Evolutionary conservation across 2,329 filamentous ascomycete species (phyloP), one percentile per base, ranked within the genome.

Genomic region (Nemania serpens): DNA sequence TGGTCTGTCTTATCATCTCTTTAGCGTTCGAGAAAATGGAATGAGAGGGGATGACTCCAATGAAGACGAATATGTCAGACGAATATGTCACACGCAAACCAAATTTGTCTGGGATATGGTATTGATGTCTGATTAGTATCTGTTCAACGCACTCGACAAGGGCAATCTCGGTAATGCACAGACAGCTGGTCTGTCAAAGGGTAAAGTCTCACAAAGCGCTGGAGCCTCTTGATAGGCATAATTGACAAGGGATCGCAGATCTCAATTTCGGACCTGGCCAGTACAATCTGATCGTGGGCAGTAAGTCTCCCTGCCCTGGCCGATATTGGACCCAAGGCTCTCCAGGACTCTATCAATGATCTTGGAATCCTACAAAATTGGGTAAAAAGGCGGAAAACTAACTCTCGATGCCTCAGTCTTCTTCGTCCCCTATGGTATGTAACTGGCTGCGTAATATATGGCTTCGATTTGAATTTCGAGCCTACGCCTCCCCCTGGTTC

Each of bases 251-350:
- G 4, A 18, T 15, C 15, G 11, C 41, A 75, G 83, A 87, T 67
- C 76, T 91, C 18, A 73, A 83, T 34, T 87, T 92, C 75, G 80
- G 80, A 45, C 73, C 76, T 0, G 81, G 86, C 64, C 82, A 91
- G 71, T 91, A 91, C 76, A 91, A 91, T 71, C 81, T 86, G 29
- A 82, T 91, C 49, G 75, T 91, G 37, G 83, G 81, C 53, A 86
- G 63, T 65, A 33, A 65, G 63, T 63, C 20, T 36, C 22, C 13
- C 13, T 36, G 17, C 17, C 33, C 43, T 20, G 18, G 13, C 34
- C 4, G 18, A 12, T 55, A n/a, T 13, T 11, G 13, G n/a, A 15
- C 34, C 22, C 43, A 18, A 47, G 20, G 17, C 10, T 11, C 5
- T 15, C 33, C n/a, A 2, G 5, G 47, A 7, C 41, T 47, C 41